Evolutionary conservation across 345 rosid genomes (phyloP).

Genomic region (Fremontodendron californicum): DNA sequence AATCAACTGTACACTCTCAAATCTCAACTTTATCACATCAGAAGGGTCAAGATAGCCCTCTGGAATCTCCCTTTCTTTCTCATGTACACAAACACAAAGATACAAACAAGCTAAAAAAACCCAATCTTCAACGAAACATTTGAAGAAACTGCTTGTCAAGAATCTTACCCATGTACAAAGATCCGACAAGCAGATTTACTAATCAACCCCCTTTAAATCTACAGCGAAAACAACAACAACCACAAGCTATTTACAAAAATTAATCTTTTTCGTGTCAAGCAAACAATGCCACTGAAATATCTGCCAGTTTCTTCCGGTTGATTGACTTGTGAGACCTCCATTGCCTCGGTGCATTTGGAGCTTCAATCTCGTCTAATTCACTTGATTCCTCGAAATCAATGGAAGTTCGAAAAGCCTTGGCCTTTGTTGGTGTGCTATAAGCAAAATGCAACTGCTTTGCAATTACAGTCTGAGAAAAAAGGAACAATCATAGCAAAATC

Average conservation of each 20-base stretch:
- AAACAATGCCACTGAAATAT: conserved; percentile 54
- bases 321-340: conserved; percentile 23
- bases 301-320: conserved; percentile 38
- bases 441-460: conserved; percentile 63
- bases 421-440: conserved; percentile 64
- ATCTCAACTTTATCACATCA: conserved; percentile 9
- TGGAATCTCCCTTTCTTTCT: conserved; percentile 3
- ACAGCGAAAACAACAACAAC: conserved; percentile 20
- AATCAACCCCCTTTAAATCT: conserved; percentile 11
- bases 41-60: conserved; percentile 23
- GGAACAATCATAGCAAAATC: neutral
- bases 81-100: conserved; percentile 19
- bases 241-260: conserved; percentile 5
- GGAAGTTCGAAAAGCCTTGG: conserved; percentile 40
- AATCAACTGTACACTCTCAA: conserved; percentile 7
- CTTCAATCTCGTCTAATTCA: conserved; percentile 41
- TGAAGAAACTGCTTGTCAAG: conserved; percentile 29
- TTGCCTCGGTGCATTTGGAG: conserved; percentile 66
- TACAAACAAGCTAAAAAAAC: conserved; percentile 26
- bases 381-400: conserved; percentile 27
- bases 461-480: conserved; percentile 45
- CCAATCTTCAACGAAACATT: conserved; percentile 28
- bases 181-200: neutral
- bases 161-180: conserved; percentile 22
- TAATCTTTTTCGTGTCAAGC: conserved; percentile 23